Evolutionary conservation across 495 filamentous ascomycete genomes (phyloP).

Genomic region (Penicillium flavigenum): DNA sequence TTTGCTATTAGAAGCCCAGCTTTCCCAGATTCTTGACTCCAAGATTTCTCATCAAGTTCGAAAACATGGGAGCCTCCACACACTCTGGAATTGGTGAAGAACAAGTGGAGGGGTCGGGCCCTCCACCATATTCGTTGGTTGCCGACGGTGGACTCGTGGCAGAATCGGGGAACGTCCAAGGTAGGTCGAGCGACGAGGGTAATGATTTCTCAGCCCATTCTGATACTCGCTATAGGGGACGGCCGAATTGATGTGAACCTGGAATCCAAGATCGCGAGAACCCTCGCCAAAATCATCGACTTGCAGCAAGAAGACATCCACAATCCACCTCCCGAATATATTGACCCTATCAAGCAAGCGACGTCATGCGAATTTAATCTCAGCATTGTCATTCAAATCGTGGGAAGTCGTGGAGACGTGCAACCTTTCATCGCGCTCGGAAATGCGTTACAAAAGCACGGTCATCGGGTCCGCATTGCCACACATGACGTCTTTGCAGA

Average conservation of each 20-base stretch:
- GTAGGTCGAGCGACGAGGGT: background rate
- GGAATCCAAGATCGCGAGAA: conserved; percentile 24
- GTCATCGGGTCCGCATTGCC: conserved; percentile 1
- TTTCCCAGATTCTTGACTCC: background rate
- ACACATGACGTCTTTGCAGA: conserved; percentile 42
- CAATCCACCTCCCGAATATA: conserved; percentile 1
- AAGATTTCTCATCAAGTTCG: background rate
- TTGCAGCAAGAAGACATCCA: conserved; percentile 14
- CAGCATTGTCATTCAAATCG: conserved; percentile 5
- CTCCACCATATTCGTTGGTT: conserved; percentile 4
- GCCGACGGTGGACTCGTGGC: background rate
- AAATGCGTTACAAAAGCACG: background rate
- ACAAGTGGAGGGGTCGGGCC: background rate
- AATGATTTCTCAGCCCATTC: background rate
- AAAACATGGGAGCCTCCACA: background rate
- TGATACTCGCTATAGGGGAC: conserved; percentile 13
- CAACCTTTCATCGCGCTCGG: conserved; percentile 3
- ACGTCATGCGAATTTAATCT: background rate
- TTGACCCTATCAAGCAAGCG: background rate
- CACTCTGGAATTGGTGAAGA: background rate
- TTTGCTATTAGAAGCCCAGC: background rate
- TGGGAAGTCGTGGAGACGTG: conserved; percentile 1
- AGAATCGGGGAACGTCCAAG: conserved; percentile 1
- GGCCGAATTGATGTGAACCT: conserved; percentile 28
- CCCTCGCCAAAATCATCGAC: conserved; percentile 19